Percentiles rank a stretch among this genome's conserved stretches.
phyloP scores from a whole-genome alignment of 768 basidiomycete species.

The Mycena alexandri region DNA sequence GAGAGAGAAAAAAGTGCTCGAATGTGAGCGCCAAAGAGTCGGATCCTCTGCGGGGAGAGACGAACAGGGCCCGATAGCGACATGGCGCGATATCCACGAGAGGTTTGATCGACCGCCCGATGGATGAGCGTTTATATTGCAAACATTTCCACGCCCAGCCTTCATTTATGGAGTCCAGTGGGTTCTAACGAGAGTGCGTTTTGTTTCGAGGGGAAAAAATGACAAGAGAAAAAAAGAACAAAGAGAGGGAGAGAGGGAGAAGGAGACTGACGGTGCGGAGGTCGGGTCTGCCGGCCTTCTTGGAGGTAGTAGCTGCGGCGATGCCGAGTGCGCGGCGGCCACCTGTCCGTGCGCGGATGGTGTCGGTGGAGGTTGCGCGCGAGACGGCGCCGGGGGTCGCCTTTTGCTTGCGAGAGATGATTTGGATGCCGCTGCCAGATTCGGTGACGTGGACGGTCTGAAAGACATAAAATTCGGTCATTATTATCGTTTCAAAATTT shows the following conservation, averaged over 20 bases:
- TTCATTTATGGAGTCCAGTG: constrained; percentile 85
- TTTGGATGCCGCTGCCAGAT: constrained; percentile 66
- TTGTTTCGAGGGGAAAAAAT: constrained; percentile 2
- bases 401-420: constrained; percentile 76
- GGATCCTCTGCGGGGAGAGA: constrained; percentile 68
- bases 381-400: constrained; percentile 65
- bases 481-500: no score
- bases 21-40: constrained; percentile 82
- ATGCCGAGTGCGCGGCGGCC: constrained; percentile 78
- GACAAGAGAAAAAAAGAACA: constrained; percentile 29
- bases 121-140: constrained; percentile 73
- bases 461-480: constrained; percentile 15
- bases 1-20: constrained; percentile 26
- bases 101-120: constrained; percentile 70
- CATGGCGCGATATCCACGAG: constrained; percentile 68
- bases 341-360: constrained; percentile 78
- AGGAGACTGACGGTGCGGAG: constrained; percentile 76
- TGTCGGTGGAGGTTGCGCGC: constrained; percentile 59
- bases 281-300: constrained; percentile 82
- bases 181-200: constrained; percentile 94
- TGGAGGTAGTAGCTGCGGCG: constrained; percentile 64
- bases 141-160: constrained; percentile 95
- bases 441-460: constrained; percentile 80
- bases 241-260: constrained; percentile 29
- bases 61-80: constrained; percentile 86